Conservation (phyloP, 768 basidiomycete genomes). For the Heimioporus sp. region DNA sequence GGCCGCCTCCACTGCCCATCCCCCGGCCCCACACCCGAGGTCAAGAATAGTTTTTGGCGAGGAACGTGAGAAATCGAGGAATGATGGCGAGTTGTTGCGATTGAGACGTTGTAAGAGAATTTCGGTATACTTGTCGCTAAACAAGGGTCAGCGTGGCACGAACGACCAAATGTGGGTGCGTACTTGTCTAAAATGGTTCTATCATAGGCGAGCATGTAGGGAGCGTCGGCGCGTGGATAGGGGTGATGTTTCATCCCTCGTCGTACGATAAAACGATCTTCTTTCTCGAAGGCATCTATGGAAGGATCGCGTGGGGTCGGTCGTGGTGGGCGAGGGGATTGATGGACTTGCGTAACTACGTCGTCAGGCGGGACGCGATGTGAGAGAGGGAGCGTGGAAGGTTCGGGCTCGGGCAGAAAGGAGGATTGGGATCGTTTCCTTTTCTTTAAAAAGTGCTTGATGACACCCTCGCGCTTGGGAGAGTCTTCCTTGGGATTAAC, state of each 20-base stretch:
- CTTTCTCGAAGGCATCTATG: slow-evolving; percentile 20
- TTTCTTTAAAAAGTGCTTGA: slow-evolving; percentile 18
- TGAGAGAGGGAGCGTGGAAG: neutral
- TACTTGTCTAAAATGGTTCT: slow-evolving; percentile 57
- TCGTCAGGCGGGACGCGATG: neutral
- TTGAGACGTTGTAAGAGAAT: slow-evolving; percentile 54
- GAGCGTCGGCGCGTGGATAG: slow-evolving; percentile 43
- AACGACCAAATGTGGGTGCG: slow-evolving; percentile 20
- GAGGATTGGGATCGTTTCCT: slow-evolving; percentile 21
- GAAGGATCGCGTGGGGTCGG: slow-evolving; percentile 8
- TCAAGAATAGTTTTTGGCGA: slow-evolving; percentile 61
- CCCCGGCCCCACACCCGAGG: slow-evolving; percentile 71
- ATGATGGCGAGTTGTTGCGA: slow-evolving; percentile 54
- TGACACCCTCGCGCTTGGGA: slow-evolving; percentile 21
- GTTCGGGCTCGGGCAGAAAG: slow-evolving; percentile 5
- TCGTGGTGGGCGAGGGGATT: neutral
- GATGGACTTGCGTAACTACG: neutral
- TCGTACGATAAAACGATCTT: slow-evolving; percentile 22
- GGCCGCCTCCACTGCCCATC: slow-evolving; percentile 66
- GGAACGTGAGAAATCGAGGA: slow-evolving; percentile 49
- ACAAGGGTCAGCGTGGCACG: slow-evolving; percentile 7
- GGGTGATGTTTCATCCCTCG: slow-evolving; percentile 53
- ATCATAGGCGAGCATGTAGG: slow-evolving; percentile 70
- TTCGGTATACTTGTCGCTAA: slow-evolving; percentile 61
- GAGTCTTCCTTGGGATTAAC: slow-evolving; percentile 4